Evolutionary conservation across 1,284 basidiomycete genomes (phyloP).

Genomic region (Sphaerobolus stellatus): DNA sequence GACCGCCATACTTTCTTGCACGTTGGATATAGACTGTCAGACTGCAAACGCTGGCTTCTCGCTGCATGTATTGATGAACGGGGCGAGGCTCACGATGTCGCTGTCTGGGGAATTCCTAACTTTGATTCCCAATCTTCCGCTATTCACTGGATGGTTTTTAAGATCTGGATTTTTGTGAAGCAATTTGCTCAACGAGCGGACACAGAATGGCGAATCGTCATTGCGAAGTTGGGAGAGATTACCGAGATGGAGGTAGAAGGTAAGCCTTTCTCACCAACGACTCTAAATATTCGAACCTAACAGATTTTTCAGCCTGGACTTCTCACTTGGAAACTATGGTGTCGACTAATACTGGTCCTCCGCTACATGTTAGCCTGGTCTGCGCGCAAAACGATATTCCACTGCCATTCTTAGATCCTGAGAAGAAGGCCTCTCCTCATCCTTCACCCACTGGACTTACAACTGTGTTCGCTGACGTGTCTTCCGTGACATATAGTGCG

Average conservation of each 20-base stretch:
- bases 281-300: conserved; percentile 8
- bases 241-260: conserved; percentile 60
- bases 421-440: no score
- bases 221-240: conserved; percentile 66
- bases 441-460: conserved; percentile 20
- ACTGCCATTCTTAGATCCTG: conserved; percentile 42
- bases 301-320: conserved; percentile 59
- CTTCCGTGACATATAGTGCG: conserved; percentile 49
- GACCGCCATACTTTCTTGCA: conserved; percentile 73
- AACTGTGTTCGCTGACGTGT: conserved; percentile 30
- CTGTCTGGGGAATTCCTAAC: conserved; percentile 48
- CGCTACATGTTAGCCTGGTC: conserved; percentile 55
- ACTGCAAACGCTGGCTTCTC: conserved; percentile 70
- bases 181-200: conserved; percentile 60
- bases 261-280: conserved; percentile 35
- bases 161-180: conserved; percentile 64
- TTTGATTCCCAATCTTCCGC: conserved; percentile 11
- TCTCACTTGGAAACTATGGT: conserved; percentile 44
- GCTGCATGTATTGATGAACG: conserved; percentile 75
- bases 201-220: conserved; percentile 76
- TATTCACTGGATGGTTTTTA: conserved; percentile 16
- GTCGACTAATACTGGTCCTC: conserved; percentile 35
- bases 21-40: conserved; percentile 65
- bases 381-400: conserved; percentile 54
- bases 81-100: conserved; percentile 68